phyloP scores from a whole-genome alignment of 805 yeast species.

The Candida nonsorbophila region DNA sequence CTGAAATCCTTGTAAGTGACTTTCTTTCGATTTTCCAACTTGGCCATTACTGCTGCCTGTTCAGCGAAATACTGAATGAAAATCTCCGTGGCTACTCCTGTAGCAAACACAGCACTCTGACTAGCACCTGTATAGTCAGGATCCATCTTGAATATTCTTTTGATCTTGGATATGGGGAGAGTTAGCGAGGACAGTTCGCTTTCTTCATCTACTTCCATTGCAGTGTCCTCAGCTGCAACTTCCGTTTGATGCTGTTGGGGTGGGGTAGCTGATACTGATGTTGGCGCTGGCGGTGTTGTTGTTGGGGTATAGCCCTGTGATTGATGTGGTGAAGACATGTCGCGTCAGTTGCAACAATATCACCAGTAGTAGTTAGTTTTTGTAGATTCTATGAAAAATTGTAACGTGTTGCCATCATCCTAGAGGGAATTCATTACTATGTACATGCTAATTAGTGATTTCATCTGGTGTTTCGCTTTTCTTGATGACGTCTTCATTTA shows the following conservation, averaged over 20 bases:
- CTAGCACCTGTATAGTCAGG: slow-evolving; percentile 67
- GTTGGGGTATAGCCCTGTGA: slow-evolving; percentile 12
- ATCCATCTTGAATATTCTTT: slow-evolving; percentile 68
- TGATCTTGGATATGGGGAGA: slow-evolving; percentile 65
- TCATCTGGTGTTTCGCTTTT: slow-evolving; percentile 13
- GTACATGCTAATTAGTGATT: slow-evolving; percentile 4
- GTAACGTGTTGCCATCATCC: too few species aligned
- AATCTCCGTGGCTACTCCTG: slow-evolving; percentile 74
- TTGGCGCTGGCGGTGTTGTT: slow-evolving; percentile 16
- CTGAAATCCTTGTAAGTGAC: slow-evolving; percentile 69
- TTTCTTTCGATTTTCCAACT: slow-evolving; percentile 61
- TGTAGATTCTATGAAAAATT: too few species aligned
- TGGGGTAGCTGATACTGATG: slow-evolving; percentile 4
- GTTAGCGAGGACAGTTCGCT: slow-evolving; percentile 21
- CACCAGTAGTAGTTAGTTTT: slow-evolving; percentile 2
- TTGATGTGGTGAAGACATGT: slow-evolving; percentile 8
- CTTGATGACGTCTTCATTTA: slow-evolving; percentile 19
- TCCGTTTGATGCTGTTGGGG: slow-evolving; percentile 3
- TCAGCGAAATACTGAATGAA: slow-evolving; percentile 67
- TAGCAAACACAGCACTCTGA: slow-evolving; percentile 65
- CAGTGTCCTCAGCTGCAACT: slow-evolving; percentile 6
- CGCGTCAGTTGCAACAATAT: too few species aligned
- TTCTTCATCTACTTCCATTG: slow-evolving; percentile 13
- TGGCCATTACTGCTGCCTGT: slow-evolving; percentile 63
- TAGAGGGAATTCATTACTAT: too few species aligned